Base-by-base conservation (phyloP, 2,329 filamentous ascomycete genomes). In the Sporothrix curviconia region DNA sequence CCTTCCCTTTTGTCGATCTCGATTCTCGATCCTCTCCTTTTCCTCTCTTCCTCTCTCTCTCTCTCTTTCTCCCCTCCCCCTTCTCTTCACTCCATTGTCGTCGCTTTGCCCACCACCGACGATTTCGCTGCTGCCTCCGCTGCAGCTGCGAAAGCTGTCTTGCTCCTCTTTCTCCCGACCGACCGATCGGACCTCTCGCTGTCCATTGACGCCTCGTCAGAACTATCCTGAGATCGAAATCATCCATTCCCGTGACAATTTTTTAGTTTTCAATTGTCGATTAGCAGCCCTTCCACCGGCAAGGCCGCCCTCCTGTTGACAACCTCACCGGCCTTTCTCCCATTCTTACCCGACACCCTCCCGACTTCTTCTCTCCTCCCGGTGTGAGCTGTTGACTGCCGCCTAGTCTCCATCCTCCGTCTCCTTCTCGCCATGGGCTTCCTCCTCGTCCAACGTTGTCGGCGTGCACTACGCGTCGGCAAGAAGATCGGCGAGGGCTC, bases 401-500 rank as follows among this genome's bases (percentile, higher is more conserved):
- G 22, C 30, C 22, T 34, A 30, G 44, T 14, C n/a, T 9, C 28
- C 17, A n/a, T 32, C 49, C 32, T 30, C 36, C 22, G 24, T 40
- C 32, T 25, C 39, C 32, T 39, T 17, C 39, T 53, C 71, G 71
- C 68, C 71, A 94, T 94, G 90, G 85, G n/a, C 90, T 59, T 92
- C 89, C 63, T 90, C 88, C 60, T 94, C 90, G 63, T 96, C 91
- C 61, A 97, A 97, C 76, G 94, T 99, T 66, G 94, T 97, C 69
- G 94, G 94, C 71, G 94, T 99, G 65, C 94, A 99, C 78, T 99
- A 99, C 84, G 94, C 65, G 94, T 99, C 65, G 94, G 94, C 68
- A 97, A 97, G 84, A 99, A 99, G 80, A 97, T 99, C 67, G 94
- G 94, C 72, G 94, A 97, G 83, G 92, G 92, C 64, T 96, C 91